Evolutionary conservation across 345 rosid genomes (phyloP).

Genomic region (Dipteronia dyeriana): DNA sequence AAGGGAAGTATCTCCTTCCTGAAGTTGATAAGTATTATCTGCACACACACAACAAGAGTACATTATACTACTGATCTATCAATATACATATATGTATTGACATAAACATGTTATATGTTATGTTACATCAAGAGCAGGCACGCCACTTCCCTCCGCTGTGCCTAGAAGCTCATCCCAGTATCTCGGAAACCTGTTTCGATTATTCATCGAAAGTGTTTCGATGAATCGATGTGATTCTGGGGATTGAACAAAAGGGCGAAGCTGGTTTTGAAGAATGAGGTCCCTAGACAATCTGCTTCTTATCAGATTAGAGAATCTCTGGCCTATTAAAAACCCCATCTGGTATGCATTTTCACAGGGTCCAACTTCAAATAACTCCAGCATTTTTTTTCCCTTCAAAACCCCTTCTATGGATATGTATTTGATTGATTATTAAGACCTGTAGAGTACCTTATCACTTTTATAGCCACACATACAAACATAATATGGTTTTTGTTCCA

Average conservation of each 20-base stretch:
- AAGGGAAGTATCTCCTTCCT: conserved; percentile 70
- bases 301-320: conserved; percentile 43
- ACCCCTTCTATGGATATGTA: background rate
- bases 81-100: background rate
- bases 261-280: conserved; percentile 54
- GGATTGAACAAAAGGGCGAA: conserved; percentile 46
- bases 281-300: conserved; percentile 49
- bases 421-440: background rate
- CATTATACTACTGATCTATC: background rate
- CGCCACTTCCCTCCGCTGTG: conserved; percentile 57
- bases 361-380: conserved; percentile 58
- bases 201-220: conserved; percentile 37
- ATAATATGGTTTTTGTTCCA: background rate
- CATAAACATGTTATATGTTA: background rate
- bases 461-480: conserved; percentile 1
- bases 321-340: conserved; percentile 53
- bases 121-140: conserved; percentile 51
- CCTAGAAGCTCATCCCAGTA: conserved; percentile 65
- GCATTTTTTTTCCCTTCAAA: conserved; percentile 12
- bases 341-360: conserved; percentile 46
- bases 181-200: conserved; percentile 41
- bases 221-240: conserved; percentile 31
- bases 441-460: conserved; percentile 1
- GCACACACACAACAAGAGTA: conserved; percentile 15
- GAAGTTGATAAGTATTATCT: conserved; percentile 59